Evolutionary conservation across 1,284 basidiomycete species (phyloP).

Genomic region (Cutaneotrichosporon sp.): DNA sequence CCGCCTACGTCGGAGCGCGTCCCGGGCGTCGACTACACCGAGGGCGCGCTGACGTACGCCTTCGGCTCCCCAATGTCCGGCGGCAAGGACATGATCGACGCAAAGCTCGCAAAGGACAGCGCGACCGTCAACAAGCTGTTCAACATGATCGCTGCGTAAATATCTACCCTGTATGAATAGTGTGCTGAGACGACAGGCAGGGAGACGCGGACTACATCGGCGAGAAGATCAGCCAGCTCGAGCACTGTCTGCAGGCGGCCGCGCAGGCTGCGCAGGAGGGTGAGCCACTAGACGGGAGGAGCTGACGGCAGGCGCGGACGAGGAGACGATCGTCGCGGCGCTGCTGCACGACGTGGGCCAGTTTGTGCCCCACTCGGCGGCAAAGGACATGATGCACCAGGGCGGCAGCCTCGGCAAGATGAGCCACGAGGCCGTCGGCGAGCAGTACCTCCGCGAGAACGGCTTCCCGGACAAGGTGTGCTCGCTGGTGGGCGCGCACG

Average conservation of each 20-base stretch:
- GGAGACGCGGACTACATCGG: constrained; percentile 37
- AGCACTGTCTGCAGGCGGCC: constrained; percentile 39
- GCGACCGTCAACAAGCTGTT: constrained; percentile 23
- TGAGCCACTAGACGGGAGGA: neutral
- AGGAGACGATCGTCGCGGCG: constrained; percentile 41
- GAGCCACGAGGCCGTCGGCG: constrained; percentile 41
- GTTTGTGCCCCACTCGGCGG: constrained; percentile 34
- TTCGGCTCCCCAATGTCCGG: constrained; percentile 33
- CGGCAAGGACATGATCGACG: constrained; percentile 28
- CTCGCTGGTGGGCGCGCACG: constrained; percentile 41
- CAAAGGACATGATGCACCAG: constrained; percentile 29
- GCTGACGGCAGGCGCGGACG: constrained; percentile 33
- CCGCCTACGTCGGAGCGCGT: constrained; percentile 40
- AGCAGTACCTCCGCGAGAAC: constrained; percentile 32
- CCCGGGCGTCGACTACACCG: constrained; percentile 38
- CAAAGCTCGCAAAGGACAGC: constrained; percentile 12
- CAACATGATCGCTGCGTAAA: constrained; percentile 26
- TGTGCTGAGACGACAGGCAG: constrained; percentile 23
- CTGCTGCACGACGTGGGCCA: constrained; percentile 48
- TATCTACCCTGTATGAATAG: constrained; percentile 11
- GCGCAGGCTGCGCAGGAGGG: constrained; percentile 21
- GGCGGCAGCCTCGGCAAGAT: constrained; percentile 32
- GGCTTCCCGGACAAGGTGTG: constrained; percentile 42
- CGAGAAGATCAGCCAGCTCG: constrained; percentile 38
- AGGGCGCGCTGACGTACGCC: constrained; percentile 34